These are phyloP conservation scores for Cyberlindnera mississippiensis DNA, from an alignment of 805 yeast species.

Conservation along the genomic window DNA sequence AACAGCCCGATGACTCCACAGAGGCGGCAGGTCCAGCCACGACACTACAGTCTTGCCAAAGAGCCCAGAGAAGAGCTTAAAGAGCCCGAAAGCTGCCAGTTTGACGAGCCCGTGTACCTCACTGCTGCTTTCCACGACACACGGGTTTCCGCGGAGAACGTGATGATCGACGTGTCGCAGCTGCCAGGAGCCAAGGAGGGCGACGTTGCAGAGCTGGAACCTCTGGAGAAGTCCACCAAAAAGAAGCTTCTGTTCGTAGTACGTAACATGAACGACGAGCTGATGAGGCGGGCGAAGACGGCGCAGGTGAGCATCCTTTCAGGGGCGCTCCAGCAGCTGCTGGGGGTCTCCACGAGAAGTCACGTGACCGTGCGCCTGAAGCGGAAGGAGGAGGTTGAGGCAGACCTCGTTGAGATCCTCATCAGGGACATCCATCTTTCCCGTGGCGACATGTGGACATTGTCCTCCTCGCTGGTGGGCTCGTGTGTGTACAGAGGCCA, in stretches of 20 bases:
- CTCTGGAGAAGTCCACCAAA: constrained; percentile 30
- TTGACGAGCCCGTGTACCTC: constrained; percentile 20
- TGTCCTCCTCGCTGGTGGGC: constrained; percentile 58
- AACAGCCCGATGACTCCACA: constrained; percentile 4
- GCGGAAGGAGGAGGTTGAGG: constrained; percentile 48
- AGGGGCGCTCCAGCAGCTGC: constrained; percentile 51
- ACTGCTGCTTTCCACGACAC: constrained; percentile 56
- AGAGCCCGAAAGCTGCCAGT: not conserved
- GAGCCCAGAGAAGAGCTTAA: not conserved
- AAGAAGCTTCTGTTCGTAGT: constrained; percentile 44
- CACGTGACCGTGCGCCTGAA: constrained; percentile 54
- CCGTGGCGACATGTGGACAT: constrained; percentile 90
- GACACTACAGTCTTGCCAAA: too few relatives aligned
- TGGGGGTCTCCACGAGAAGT: constrained; percentile 67
- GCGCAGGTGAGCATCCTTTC: constrained; percentile 53
- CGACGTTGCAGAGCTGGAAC: constrained; percentile 65
- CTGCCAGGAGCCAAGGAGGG: constrained; percentile 69
- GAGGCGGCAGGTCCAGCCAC: not conserved
- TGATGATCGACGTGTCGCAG: constrained; percentile 55
- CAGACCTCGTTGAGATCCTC: constrained; percentile 79
- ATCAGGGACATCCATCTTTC: constrained; percentile 77
- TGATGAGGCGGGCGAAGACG: constrained; percentile 29
- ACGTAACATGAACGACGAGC: constrained; percentile 30
- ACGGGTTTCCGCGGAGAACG: constrained; percentile 51
- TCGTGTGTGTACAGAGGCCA: constrained; percentile 67